Conservation (phyloP, 192 early-diverging fungal species). For the Dispira simplex region DNA sequence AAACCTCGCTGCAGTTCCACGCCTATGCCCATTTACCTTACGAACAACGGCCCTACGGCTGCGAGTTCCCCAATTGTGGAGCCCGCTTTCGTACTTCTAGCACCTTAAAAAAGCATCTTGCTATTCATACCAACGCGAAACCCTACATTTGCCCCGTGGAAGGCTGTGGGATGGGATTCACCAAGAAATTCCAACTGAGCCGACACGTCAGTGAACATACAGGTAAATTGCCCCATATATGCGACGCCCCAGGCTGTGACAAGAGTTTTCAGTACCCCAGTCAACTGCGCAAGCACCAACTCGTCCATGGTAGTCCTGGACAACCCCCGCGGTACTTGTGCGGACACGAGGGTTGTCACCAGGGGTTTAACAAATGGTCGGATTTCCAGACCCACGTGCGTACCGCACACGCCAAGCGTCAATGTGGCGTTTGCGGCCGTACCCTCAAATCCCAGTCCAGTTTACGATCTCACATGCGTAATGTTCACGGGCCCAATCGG, state of each 20-base stretch:
- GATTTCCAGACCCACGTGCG: constrained; percentile 25
- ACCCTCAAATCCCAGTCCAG: constrained; percentile 17
- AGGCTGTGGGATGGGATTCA: constrained; percentile 22
- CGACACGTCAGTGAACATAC: constrained; percentile 25
- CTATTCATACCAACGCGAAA: constrained; percentile 17
- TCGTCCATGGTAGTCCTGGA: constrained; percentile 12
- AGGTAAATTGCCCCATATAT: constrained; percentile 21
- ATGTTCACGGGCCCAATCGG: constrained; percentile 18
- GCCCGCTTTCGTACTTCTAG: constrained; percentile 27
- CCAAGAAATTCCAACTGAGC: constrained; percentile 27
- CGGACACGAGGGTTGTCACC: constrained; percentile 12
- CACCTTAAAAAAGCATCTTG: constrained; percentile 30
- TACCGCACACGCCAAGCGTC: constrained; percentile 15
- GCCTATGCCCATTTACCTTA: constrained; percentile 13
- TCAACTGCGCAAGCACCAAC: constrained; percentile 19
- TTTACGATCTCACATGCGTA: constrained; percentile 18
- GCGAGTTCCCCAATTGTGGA: constrained; percentile 15
- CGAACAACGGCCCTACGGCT: constrained; percentile 14
- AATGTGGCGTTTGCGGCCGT: constrained; percentile 15
- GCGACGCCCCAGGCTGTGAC: constrained; percentile 16
- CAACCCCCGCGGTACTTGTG: constrained; percentile 19
- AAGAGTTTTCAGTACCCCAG: constrained; percentile 25
- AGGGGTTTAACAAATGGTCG: constrained; percentile 26
- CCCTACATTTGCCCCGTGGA: constrained; percentile 20
- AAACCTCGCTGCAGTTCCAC: constrained; percentile 19